Conservation (phyloP, 306 rosid species). For the Crotalaria pallida region DNA sequence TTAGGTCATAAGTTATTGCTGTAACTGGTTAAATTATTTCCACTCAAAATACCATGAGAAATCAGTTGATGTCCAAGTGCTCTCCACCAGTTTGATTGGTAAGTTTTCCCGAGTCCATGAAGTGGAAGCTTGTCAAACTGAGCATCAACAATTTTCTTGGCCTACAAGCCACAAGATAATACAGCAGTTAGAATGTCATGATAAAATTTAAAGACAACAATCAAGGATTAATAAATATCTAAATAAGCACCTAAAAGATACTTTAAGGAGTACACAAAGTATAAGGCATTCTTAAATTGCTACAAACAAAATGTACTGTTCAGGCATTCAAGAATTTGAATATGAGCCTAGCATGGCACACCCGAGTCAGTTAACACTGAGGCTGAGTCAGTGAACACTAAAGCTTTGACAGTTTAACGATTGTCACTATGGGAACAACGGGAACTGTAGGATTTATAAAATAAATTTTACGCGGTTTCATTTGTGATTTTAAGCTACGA, state of each 20-base stretch:
- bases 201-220: constrained; percentile 14
- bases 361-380: not conserved
- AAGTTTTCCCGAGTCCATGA: constrained; percentile 80
- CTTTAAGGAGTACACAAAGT: not conserved
- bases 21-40: constrained; percentile 6
- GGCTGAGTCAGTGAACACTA: not conserved
- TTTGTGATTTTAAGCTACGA: not conserved
- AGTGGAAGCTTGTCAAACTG: constrained; percentile 82
- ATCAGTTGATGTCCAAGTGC: constrained; percentile 69
- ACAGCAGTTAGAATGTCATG: constrained; percentile 19
- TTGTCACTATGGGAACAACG: not conserved
- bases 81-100: constrained; percentile 90
- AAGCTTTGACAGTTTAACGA: not conserved
- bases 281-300: constrained; percentile 10
- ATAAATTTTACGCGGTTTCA: not conserved
- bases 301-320: not conserved
- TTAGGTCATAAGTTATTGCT: constrained; percentile 9
- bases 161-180: constrained; percentile 48
- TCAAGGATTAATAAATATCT: not conserved
- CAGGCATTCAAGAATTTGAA: constrained; percentile 12
- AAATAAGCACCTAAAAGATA: not conserved
- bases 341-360: constrained; percentile 5
- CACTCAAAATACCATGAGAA: constrained; percentile 48
- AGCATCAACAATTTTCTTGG: constrained; percentile 57
- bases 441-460: not conserved